A percentile compares a stretch with the other conserved stretches of the same genome.
Conservation (phyloP, 2,329 filamentous ascomycete genomes). For the Cercospora sesami region DNA sequence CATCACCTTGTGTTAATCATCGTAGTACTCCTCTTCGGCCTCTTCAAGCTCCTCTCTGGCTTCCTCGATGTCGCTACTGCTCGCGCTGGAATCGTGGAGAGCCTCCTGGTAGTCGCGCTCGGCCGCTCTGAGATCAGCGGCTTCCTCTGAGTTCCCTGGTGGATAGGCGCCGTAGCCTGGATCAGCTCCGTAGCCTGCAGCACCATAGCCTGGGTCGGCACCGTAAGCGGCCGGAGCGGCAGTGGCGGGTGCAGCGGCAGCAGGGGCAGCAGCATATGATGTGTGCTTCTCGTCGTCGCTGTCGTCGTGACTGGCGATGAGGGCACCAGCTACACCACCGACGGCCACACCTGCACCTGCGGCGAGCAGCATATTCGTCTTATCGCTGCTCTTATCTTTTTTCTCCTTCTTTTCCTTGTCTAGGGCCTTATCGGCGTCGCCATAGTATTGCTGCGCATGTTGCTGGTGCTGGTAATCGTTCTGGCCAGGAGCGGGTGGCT, state of each 20-base stretch:
- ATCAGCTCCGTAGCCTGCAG: conserved; percentile 6
- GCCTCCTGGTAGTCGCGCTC: conserved; percentile 29
- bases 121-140: conserved; percentile 17
- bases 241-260: conserved; percentile 15
- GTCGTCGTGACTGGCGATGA: conserved; percentile 45
- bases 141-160: not conserved
- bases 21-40: conserved; percentile 25
- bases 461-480: conserved; percentile 27
- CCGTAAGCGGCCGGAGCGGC: conserved; percentile 16
- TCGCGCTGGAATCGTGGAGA: conserved; percentile 26
- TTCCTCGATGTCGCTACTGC: conserved; percentile 28
- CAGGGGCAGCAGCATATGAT: not conserved
- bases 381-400: conserved; percentile 42
- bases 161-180: conserved; percentile 6
- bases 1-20: conserved; percentile 20
- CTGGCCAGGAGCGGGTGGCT: conserved; percentile 24
- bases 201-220: conserved; percentile 11
- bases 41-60: conserved; percentile 28
- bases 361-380: conserved; percentile 54
- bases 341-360: conserved; percentile 60
- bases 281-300: conserved; percentile 19
- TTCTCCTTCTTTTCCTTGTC: conserved; percentile 39
- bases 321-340: conserved; percentile 58
- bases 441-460: conserved; percentile 28
- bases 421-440: conserved; percentile 13